A percentile compares a stretch with the other conserved stretches of the same genome.
phyloP scores from a whole-genome alignment of 768 basidiomycete species.

The Myochromella boudieri region DNA sequence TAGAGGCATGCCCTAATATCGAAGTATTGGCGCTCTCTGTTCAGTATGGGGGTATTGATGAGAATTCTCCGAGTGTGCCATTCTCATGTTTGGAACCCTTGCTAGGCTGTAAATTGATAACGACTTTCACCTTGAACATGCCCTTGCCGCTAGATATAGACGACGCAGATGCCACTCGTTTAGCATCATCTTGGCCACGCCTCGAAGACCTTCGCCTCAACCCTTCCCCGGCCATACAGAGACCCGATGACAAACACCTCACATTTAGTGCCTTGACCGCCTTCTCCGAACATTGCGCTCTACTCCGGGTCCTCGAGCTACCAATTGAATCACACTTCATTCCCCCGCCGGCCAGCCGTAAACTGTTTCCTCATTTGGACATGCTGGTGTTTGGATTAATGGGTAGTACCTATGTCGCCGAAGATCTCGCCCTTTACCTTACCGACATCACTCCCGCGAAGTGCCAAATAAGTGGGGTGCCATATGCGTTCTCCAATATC shows the following conservation, averaged over 20 bases:
- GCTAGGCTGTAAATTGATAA: conserved; percentile 7
- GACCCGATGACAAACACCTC: conserved; percentile 1
- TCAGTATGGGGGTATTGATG: neutral
- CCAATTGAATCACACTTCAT: conserved; percentile 1
- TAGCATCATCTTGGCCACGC: conserved; percentile 9
- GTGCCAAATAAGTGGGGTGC: neutral
- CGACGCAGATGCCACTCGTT: conserved; percentile 1
- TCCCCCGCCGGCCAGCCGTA: neutral
- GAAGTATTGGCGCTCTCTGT: conserved; percentile 3
- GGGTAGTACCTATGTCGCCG: neutral
- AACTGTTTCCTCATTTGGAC: conserved; percentile 1
- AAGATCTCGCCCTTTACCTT: conserved; percentile 6
- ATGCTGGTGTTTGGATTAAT: neutral
- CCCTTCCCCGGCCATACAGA: neutral
- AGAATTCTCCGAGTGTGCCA: neutral
- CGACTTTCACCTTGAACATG: conserved; percentile 1
- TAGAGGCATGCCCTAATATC: conserved; percentile 8
- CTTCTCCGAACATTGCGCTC: conserved; percentile 6
- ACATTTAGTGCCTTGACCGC: neutral
- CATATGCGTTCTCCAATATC: neutral
- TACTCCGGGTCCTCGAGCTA: neutral
- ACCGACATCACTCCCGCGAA: conserved; percentile 4
- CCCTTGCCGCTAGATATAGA: conserved; percentile 9
- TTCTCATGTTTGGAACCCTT: conserved; percentile 11
- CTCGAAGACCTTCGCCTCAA: neutral